Base-by-base conservation (phyloP, 2,329 filamentous ascomycete genomes). In the Xylariaceae sp. region DNA sequence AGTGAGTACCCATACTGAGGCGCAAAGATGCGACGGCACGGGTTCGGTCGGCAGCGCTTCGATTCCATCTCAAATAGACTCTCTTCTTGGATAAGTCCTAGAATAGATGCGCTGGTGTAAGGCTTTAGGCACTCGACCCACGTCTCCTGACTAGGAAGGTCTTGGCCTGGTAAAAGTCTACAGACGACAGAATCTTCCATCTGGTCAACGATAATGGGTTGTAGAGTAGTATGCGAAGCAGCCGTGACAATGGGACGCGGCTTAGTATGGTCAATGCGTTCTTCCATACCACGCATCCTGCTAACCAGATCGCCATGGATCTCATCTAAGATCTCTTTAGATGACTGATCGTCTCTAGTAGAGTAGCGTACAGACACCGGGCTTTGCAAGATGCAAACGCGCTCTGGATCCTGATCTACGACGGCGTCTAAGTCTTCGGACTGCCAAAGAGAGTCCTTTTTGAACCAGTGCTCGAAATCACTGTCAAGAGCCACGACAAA, bases 401-500 rank as follows among this genome's bases (percentile, higher is more conserved):
- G 86, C 60, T 91, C 92, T 53, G 99, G 94, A 70, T 99, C 94
- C 75, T 97, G 93, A 63, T 83, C 93, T 54, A 97, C 91, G 50
- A 99, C 92, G 42, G 94, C 93, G 66, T 94, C 92, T 9, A 99
- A 81, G 67, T 99, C 94, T 75, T 99, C 94, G 1, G 94, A 97
- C 76, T 99, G 94, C 94, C 94, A 99, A 6, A 99, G 82, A 1
- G 94, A 97, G 73, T 99, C 94, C 80, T 99, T 99, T 85, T 99
- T 99, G 87, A 99, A 99, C 81, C 91, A 99, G 76, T 95, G 96
- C 72, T 99, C 94, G 63, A 99, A 99, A 71, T 93, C 96, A 59
- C 95, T 92, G 66, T 99, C 94, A 13, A 99, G 82, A 13, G 89
- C 81, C 6, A 94, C 94, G 21, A 99, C 92, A 70, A 99, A 99